Percentiles rank a stretch among this genome's conserved stretches.
Evolutionary conservation across 1,284 basidiomycete species (phyloP).

Genomic region (Coniferiporia sulphurascens): DNA sequence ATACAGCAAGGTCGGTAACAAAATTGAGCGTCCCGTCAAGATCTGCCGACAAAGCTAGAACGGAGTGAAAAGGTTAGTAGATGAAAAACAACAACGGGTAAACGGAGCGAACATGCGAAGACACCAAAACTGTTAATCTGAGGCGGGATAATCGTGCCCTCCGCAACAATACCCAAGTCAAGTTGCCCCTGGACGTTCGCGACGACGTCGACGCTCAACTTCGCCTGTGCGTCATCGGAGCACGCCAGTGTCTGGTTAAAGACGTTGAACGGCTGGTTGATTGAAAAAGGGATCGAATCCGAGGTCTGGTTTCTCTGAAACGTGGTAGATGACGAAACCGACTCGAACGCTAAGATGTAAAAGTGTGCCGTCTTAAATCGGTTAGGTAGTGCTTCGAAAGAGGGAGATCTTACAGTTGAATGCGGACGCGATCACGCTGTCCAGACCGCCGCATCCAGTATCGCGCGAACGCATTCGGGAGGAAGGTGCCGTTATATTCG

Average conservation of each 20-base stretch:
- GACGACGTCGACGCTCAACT: slow-evolving; percentile 36
- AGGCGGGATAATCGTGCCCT: slow-evolving; percentile 41
- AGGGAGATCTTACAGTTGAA: too few species aligned
- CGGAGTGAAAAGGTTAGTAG: neutral
- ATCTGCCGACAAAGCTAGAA: neutral
- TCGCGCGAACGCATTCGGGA: too few species aligned
- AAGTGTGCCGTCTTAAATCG: too few species aligned
- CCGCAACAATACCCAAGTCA: slow-evolving; percentile 37
- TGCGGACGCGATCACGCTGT: too few species aligned
- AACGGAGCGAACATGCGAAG: slow-evolving; percentile 23
- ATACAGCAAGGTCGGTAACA: slow-evolving; percentile 30
- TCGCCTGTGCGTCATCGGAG: slow-evolving; percentile 25
- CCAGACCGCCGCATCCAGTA: too few species aligned
- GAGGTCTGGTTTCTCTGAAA: slow-evolving; percentile 20
- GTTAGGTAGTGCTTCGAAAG: too few species aligned
- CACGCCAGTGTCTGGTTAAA: slow-evolving; percentile 39
- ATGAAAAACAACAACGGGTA: too few species aligned
- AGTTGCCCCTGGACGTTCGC: slow-evolving; percentile 34
- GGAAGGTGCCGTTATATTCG: too few species aligned
- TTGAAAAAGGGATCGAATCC: slow-evolving; percentile 26
- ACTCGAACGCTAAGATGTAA: too few species aligned
- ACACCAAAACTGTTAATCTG: slow-evolving; percentile 30
- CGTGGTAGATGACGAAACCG: too few species aligned
- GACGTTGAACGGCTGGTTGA: slow-evolving; percentile 36
- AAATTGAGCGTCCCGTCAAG: slow-evolving; percentile 31